Conservation (phyloP, 768 basidiomycete species). For the Serpula lacrymans region DNA sequence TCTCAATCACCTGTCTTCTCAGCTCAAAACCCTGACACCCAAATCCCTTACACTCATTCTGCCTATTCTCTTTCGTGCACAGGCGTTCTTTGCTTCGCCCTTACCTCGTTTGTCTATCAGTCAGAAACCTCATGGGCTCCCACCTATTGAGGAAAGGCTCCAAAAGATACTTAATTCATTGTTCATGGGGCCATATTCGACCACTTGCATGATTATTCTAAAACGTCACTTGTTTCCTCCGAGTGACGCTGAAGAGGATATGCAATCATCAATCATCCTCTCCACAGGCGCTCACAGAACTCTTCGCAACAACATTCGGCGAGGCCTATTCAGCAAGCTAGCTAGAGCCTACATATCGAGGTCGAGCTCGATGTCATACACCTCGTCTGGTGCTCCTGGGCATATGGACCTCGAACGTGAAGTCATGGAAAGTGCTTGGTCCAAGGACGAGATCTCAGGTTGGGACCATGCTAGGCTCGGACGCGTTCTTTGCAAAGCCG, state of each 20-base stretch:
- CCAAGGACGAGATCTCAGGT: slow-evolving; percentile 60
- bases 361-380: slow-evolving; percentile 48
- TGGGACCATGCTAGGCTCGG: slow-evolving; percentile 68
- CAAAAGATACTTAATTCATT: slow-evolving; percentile 54
- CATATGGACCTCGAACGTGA: slow-evolving; percentile 59
- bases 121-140: slow-evolving; percentile 28
- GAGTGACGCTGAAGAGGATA: slow-evolving; percentile 14
- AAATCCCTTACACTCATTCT: slow-evolving; percentile 52
- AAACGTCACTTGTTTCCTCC: slow-evolving; percentile 56
- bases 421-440: slow-evolving; percentile 71
- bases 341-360: slow-evolving; percentile 64
- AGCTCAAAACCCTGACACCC: slow-evolving; percentile 57
- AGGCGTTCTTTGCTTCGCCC: slow-evolving; percentile 62
- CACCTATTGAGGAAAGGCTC: slow-evolving; percentile 50
- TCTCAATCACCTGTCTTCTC: slow-evolving; percentile 57
- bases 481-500: slow-evolving; percentile 48
- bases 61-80: slow-evolving; percentile 69
- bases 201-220: slow-evolving; percentile 61
- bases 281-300: slow-evolving; percentile 62
- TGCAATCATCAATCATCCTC: slow-evolving; percentile 33
- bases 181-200: slow-evolving; percentile 62
- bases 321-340: slow-evolving; percentile 56
- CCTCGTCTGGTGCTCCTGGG: slow-evolving; percentile 56
- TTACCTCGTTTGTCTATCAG: slow-evolving; percentile 64
- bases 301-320: slow-evolving; percentile 60